Conservation (phyloP, 148 eudicot genomes). For the Dianthus caryophyllus region DNA sequence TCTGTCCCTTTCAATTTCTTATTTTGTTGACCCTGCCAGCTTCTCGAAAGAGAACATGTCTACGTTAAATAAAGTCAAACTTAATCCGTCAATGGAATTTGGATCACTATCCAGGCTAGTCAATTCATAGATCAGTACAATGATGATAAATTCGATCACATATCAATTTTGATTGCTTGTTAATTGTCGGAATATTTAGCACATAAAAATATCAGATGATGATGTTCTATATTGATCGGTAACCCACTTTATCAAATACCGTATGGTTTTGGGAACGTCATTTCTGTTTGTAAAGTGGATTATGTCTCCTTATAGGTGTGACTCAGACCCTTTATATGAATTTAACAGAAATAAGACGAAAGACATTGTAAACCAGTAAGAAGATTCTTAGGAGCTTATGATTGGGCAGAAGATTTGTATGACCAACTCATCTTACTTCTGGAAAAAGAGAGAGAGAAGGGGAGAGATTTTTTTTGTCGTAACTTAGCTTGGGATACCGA, state of each 20-base stretch:
- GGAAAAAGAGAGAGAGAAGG: background rate
- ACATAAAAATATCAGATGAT: no score
- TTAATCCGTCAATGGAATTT: background rate
- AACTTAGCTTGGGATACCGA: no score
- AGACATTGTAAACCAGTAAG: background rate
- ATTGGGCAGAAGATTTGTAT: background rate
- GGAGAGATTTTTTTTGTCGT: no score
- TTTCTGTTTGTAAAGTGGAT: no score
- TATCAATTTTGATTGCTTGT: background rate
- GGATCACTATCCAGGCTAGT: background rate
- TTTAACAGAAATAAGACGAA: background rate
- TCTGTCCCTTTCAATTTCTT: slow-evolving; percentile 24
- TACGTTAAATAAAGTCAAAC: slow-evolving; percentile 15
- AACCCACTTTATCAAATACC: no score
- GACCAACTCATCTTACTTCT: background rate
- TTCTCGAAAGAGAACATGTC: slow-evolving; percentile 12
- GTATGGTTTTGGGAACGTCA: no score
- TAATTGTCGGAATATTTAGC: no score
- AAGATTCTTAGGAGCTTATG: background rate
- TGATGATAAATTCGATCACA: background rate
- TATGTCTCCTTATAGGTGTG: no score
- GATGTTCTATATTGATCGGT: no score
- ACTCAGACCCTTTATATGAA: no score
- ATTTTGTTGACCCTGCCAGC: background rate
- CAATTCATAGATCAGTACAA: background rate